phyloP scores from a whole-genome alignment of 768 basidiomycete species.

The Trametes cingulata region DNA sequence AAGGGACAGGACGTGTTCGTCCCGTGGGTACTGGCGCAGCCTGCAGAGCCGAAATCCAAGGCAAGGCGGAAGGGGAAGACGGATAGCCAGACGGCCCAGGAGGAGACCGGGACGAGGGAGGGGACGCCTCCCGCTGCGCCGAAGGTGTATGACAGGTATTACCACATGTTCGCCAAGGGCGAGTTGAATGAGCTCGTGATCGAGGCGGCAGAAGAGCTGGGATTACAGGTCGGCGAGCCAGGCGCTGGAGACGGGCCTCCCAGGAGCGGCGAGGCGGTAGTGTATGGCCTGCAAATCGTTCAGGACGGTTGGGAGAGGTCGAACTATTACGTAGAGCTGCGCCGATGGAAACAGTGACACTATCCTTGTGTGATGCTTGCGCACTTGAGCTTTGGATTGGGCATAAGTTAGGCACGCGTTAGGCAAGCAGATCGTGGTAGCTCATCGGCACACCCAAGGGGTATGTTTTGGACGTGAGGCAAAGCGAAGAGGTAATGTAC shows the following conservation, averaged over 20 bases:
- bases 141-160: constrained; percentile 82
- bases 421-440: background rate
- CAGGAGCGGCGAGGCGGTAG: background rate
- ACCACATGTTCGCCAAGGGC: constrained; percentile 89
- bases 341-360: constrained; percentile 52
- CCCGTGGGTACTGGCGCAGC: constrained; percentile 73
- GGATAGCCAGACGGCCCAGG: background rate
- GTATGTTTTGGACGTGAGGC: constrained; percentile 16
- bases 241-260: background rate
- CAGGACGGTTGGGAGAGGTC: constrained; percentile 86
- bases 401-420: too few relatives aligned
- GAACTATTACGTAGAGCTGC: constrained; percentile 82
- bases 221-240: constrained; percentile 49
- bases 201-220: constrained; percentile 62
- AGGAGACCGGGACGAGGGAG: background rate
- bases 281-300: constrained; percentile 62
- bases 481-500: constrained; percentile 29
- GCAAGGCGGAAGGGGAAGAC: constrained; percentile 9
- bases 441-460: constrained; percentile 7
- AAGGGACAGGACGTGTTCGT: constrained; percentile 82
- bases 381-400: too few relatives aligned
- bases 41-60: constrained; percentile 24
- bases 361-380: background rate
- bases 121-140: constrained; percentile 19
- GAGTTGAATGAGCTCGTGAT: constrained; percentile 68